Evolutionary conservation across 1,284 basidiomycete genomes (phyloP).

Genomic region (Moesziomyces parantarcticus): DNA sequence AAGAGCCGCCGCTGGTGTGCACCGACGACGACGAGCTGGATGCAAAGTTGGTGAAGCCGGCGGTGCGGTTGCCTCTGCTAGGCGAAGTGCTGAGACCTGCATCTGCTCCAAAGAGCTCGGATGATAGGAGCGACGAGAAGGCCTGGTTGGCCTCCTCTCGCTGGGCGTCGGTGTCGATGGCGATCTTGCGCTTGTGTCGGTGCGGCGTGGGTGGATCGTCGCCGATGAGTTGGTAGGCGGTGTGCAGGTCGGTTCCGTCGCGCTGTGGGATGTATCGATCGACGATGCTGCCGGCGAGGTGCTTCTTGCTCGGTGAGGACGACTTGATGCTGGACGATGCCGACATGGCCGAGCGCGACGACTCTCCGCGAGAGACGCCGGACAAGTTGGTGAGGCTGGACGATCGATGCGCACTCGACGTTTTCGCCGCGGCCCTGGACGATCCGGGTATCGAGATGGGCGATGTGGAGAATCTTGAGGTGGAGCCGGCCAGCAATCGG

Average conservation of each 20-base stretch:
- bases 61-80: conserved; percentile 27
- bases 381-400: conserved; percentile 43
- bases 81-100: conserved; percentile 22
- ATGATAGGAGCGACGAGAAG: conserved; percentile 71
- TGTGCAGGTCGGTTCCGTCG: conserved; percentile 71
- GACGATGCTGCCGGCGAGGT: conserved; percentile 31
- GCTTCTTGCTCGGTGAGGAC: conserved; percentile 32
- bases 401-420: conserved; percentile 35
- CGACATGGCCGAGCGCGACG: conserved; percentile 25
- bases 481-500: conserved; percentile 21
- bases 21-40: conserved; percentile 43
- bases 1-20: conserved; percentile 47
- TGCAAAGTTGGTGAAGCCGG: conserved; percentile 34
- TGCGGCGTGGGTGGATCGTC: conserved; percentile 65
- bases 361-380: conserved; percentile 23
- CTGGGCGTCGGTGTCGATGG: conserved; percentile 60
- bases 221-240: conserved; percentile 71
- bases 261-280: conserved; percentile 71
- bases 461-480: conserved; percentile 14
- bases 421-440: conserved; percentile 21
- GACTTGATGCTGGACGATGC: conserved; percentile 31
- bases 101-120: conserved; percentile 71
- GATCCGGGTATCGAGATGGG: conserved; percentile 35
- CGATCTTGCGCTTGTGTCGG: conserved; percentile 57
- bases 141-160: conserved; percentile 70